Conservation (phyloP, 169 alveolate species). For the Plasmodium falciparum region DNA sequence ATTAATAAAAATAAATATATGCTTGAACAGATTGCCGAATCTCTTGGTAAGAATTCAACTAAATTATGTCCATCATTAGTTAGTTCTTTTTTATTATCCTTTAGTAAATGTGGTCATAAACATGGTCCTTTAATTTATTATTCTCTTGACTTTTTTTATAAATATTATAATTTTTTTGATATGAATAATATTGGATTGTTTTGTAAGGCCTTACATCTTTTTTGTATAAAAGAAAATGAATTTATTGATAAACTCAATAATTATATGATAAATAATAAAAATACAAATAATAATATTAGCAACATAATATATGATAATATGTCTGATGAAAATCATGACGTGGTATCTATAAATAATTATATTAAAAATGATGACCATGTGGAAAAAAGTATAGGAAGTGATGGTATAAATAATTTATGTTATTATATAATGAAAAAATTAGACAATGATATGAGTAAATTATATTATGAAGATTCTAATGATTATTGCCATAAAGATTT, state of each 20-base stretch:
- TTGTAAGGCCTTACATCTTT: slow-evolving; percentile 47
- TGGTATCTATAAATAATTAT: not conserved
- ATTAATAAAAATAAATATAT: slow-evolving; percentile 43
- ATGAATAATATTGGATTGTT: slow-evolving; percentile 68
- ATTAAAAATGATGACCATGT: not conserved
- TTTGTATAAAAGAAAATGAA: slow-evolving; percentile 66
- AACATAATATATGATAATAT: not conserved
- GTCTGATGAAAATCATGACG: not conserved
- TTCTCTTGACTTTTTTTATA: slow-evolving; percentile 77
- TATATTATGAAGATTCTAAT: slow-evolving; percentile 49
- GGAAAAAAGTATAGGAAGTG: not conserved
- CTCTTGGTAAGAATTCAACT: slow-evolving; percentile 82
- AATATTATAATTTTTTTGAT: slow-evolving; percentile 56
- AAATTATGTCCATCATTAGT: slow-evolving; percentile 82
- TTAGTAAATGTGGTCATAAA: slow-evolving; percentile 80
- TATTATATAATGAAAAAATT: slow-evolving; percentile 31
- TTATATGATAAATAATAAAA: slow-evolving; percentile 9
- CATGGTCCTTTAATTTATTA: slow-evolving; percentile 85
- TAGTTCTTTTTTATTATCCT: slow-evolving; percentile 81
- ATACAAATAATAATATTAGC: not conserved
- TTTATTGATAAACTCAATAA: slow-evolving; percentile 44
- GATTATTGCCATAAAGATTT: slow-evolving; percentile 19
- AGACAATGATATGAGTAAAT: slow-evolving; percentile 24
- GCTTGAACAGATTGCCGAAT: slow-evolving; percentile 82
- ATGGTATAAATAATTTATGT: slow-evolving; percentile 19